A percentile compares a stretch with the other conserved stretches of the same genome.
Conservation (phyloP, 1,284 basidiomycete genomes). For the Fomitiporia mediterranea region DNA sequence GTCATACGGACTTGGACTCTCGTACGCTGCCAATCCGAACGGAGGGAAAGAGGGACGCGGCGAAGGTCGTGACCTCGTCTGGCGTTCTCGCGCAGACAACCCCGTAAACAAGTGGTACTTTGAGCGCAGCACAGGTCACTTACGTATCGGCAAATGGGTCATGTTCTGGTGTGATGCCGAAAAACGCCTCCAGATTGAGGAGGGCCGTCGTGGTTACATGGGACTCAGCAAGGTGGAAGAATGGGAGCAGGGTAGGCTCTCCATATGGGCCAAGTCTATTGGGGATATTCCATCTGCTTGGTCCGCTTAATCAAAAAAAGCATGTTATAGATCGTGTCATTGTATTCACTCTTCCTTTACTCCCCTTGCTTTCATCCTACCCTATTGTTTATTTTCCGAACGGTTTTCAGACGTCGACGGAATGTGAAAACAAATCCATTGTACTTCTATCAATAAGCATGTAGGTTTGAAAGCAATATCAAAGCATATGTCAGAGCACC, state of each 20-base stretch:
- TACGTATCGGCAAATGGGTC: constrained; percentile 81
- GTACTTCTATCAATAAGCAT: constrained; percentile 10
- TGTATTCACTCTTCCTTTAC: background rate
- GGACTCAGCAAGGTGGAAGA: constrained; percentile 73
- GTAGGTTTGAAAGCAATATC: constrained; percentile 2
- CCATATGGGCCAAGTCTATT: constrained; percentile 71
- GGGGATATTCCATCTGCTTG: constrained; percentile 80
- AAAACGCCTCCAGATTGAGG: constrained; percentile 65
- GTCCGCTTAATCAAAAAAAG: constrained; percentile 36
- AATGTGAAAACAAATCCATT: constrained; percentile 4
- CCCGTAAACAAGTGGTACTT: constrained; percentile 99
- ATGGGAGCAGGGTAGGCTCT: constrained; percentile 77
- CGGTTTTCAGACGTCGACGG: too few species aligned
- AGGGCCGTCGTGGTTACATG: constrained; percentile 53
- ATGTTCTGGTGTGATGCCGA: constrained; percentile 99
- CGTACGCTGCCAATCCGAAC: constrained; percentile 93
- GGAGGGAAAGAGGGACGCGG: constrained; percentile 89
- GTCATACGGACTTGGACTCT: constrained; percentile 92
- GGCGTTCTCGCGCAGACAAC: constrained; percentile 90
- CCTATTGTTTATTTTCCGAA: background rate
- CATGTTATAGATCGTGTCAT: background rate
- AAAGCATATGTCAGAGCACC: background rate
- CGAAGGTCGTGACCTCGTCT: constrained; percentile 90
- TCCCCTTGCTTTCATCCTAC: background rate
- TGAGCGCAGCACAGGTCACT: constrained; percentile 89